Evolutionary conservation across 2,329 filamentous ascomycete species (phyloP), one percentile per base, ranked within the genome.

Genomic region (Neonectria hederae): DNA sequence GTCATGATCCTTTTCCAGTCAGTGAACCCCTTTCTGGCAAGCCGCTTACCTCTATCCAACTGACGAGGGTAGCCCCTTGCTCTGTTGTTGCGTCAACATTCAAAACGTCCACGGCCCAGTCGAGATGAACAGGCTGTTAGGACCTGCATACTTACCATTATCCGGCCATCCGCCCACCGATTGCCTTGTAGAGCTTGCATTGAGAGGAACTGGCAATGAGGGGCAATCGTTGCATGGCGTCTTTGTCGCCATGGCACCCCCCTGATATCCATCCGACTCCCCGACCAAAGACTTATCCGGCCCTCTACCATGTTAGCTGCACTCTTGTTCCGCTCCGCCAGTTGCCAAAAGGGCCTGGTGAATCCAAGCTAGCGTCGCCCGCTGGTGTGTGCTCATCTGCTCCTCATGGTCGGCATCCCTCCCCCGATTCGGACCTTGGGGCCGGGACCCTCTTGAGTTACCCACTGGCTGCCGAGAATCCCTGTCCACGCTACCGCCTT

Each of bases 401-500:
- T n/a, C n/a, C n/a, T n/a, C n/a, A n/a, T n/a, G n/a, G n/a, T n/a
- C n/a, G n/a, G n/a, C n/a, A n/a, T n/a, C n/a, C n/a, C n/a, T 65
- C 48, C 46, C 72, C 69, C 56, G 59, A 71, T 74, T 73, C 59
- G 70, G 69, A 65, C 60, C 58, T 62, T 53, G 54, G 65, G 72
- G 43, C 53, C 56, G 43, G 51, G 63, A 52, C 61, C 68, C 63
- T 66, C 52, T 65, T 38, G n/a, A 52, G 51, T 49, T 55, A 62
- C 58, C 62, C 67, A 68, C 67, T 58, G 55, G 59, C 62, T 65
- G 57, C 61, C 61, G 52, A 65, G 51, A 22, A 65, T 52, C 71
- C 72, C 59, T 70, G 70, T 59, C 54, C 19, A 51, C 30, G 54
- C 60, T 61, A 59, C 65, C 63, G 54, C 38, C 64, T 66, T 66